Evolutionary conservation across 2,329 filamentous ascomycete genomes (phyloP), one percentile per base, ranked within the genome.

Genomic region (Penicillium vulpinum): DNA sequence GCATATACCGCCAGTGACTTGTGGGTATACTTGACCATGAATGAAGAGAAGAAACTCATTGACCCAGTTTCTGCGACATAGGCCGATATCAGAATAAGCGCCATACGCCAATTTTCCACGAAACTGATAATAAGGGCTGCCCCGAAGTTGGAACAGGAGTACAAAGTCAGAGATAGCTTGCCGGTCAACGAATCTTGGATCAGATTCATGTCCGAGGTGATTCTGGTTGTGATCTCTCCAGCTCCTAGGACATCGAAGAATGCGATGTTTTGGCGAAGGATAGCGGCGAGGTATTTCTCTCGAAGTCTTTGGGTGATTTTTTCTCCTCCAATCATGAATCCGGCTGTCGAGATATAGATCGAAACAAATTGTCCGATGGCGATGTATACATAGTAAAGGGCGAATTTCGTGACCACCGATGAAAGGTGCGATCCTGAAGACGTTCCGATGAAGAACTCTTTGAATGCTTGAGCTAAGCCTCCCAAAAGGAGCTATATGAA

Each of bases 241-340:
- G 90, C 87, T 38, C 90, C 90, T 4, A 93, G 81, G 65, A 90
- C 90, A 73, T 96, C 92, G 74, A 92, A 92, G 73, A 89, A 92
- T 26, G 84, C 90, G 67, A 92, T 90, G 70, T 93, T 92, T 70
- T 93, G 90, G 58, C 83, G 83, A 76, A 93, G 80, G 68, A 89
- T 90, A 64, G 87, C 88, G 60, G 84, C 82, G 6, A 96, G 81
- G 64, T 95, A 96, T 29, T 24, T 33, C 29, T 47, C 44, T n/a
- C 44, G 28, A 1, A 47, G 44, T 24, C 28, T 4, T 33, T 47
- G 44, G 8, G 31, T 49, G 1, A 49, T 49, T 1, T 21, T 35
- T 28, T 49, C 46, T 3, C 46, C 46, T 24, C 9, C 33, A 1
- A 35, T 5, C 33, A 49, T 26, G 33, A 49, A 49, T 9, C 46